These are phyloP conservation scores for Neofusicoccum laricinum DNA, from an alignment of 2,329 filamentous ascomycete genomes.

Conservation along the genomic window DNA sequence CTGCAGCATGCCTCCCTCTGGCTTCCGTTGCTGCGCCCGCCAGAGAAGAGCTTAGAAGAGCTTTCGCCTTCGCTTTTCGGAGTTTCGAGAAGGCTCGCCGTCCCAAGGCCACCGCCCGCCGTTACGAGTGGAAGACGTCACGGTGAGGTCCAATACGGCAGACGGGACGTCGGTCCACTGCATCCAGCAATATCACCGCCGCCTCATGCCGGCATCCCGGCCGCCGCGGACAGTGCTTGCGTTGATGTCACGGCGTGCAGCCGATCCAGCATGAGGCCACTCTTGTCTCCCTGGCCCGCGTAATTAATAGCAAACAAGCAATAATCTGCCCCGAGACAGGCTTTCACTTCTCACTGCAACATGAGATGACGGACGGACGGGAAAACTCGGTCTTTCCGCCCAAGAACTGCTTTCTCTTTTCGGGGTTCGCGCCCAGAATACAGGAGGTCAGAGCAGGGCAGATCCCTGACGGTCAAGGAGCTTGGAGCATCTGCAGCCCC, in stretches of 20 bases:
- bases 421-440: not conserved
- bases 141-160: not conserved
- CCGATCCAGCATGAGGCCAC: not conserved
- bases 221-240: not conserved
- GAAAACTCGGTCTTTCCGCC: not conserved
- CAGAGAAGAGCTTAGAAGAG: not conserved
- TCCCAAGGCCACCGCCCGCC: not conserved
- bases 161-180: not conserved
- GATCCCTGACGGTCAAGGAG: constrained; percentile 4
- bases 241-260: not conserved
- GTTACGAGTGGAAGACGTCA: not conserved
- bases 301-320: not conserved
- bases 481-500: not conserved
- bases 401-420: not conserved
- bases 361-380: not conserved
- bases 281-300: not conserved
- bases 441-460: not conserved
- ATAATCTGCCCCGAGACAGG: not conserved
- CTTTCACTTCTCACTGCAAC: not conserved
- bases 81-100: not conserved
- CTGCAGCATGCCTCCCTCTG: not conserved
- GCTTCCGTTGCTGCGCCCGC: not conserved
- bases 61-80: not conserved
- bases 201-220: not conserved
- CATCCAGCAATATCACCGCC: constrained; percentile 5